phyloP scores from a whole-genome alignment of 768 basidiomycete genomes.

The Mycena galopus region DNA sequence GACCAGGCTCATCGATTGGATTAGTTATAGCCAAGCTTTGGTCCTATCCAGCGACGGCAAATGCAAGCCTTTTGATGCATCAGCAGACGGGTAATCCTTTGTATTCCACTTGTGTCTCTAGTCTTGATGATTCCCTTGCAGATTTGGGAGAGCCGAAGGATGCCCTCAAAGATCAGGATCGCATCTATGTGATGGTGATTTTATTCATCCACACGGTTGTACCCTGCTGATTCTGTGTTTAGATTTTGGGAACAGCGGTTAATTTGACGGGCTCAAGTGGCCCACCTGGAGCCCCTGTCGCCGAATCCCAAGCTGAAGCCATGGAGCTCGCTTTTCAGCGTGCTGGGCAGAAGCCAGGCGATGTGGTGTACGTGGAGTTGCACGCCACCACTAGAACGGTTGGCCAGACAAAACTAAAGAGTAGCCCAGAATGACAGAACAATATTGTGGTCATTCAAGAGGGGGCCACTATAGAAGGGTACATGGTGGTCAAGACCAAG shows the following conservation, averaged over 20 bases:
- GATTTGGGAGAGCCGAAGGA: constrained; percentile 56
- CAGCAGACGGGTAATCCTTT: constrained; percentile 46
- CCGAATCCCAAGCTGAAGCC: constrained; percentile 50
- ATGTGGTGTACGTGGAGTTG: constrained; percentile 63
- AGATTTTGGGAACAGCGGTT: constrained; percentile 58
- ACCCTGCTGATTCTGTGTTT: not conserved
- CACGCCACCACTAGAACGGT: too few species aligned
- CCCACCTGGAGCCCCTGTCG: constrained; percentile 56
- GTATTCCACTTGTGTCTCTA: not conserved
- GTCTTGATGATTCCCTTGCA: constrained; percentile 26
- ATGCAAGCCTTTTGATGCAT: constrained; percentile 51
- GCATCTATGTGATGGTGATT: constrained; percentile 56
- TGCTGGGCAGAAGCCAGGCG: constrained; percentile 47
- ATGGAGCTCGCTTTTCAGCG: constrained; percentile 53
- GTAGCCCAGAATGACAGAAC: not conserved
- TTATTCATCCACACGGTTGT: constrained; percentile 2
- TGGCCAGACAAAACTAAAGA: constrained; percentile 1
- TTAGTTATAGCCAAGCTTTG: constrained; percentile 34
- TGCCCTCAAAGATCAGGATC: constrained; percentile 54
- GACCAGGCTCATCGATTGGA: constrained; percentile 42
- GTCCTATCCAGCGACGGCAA: constrained; percentile 49
- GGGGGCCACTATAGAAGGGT: not conserved
- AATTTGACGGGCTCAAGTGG: constrained; percentile 52
- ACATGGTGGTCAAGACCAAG: too few species aligned
- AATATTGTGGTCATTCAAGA: constrained; percentile 8